A percentile compares a stretch with the other conserved stretches of the same genome.
Evolutionary conservation across 2,329 filamentous ascomycete species (phyloP).

Genomic region (Fusarium sulawesiense): DNA sequence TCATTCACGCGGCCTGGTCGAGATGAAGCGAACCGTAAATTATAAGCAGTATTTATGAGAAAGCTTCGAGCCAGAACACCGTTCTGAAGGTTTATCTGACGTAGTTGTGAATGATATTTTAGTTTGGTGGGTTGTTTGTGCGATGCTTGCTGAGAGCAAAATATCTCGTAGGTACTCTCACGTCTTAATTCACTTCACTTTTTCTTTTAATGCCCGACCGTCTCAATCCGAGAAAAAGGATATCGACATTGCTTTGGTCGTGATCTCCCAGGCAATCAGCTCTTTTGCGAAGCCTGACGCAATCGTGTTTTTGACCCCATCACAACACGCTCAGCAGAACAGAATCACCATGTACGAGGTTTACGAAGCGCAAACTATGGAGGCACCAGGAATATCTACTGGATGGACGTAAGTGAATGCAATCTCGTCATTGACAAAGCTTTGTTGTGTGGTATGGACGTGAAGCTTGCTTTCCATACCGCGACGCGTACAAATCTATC

Average conservation of each 20-base stretch:
- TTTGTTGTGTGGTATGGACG: neutral
- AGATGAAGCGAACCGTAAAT: neutral
- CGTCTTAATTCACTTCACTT: too few relatives aligned
- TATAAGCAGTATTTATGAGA: neutral
- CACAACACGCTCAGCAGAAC: neutral
- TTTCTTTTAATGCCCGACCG: rapidly evolving
- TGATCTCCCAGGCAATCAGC: too few relatives aligned
- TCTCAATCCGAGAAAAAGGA: too few relatives aligned
- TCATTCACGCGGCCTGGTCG: neutral
- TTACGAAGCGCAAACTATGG: neutral
- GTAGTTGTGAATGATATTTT: too few relatives aligned
- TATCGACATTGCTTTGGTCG: too few relatives aligned
- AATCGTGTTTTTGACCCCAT: too few relatives aligned
- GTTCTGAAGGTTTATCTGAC: rapidly evolving
- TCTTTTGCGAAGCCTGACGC: too few relatives aligned
- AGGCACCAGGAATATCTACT: neutral
- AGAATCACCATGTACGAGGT: neutral
- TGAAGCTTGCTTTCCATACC: neutral
- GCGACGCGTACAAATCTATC: neutral
- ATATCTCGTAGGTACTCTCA: rapidly evolving
- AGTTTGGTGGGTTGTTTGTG: too few relatives aligned
- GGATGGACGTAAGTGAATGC: neutral
- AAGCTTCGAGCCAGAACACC: rapidly evolving
- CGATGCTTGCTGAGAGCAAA: rapidly evolving
- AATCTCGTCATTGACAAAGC: neutral